Base-by-base conservation (phyloP, 345 rosid species). In the Murraya koenigii region DNA sequence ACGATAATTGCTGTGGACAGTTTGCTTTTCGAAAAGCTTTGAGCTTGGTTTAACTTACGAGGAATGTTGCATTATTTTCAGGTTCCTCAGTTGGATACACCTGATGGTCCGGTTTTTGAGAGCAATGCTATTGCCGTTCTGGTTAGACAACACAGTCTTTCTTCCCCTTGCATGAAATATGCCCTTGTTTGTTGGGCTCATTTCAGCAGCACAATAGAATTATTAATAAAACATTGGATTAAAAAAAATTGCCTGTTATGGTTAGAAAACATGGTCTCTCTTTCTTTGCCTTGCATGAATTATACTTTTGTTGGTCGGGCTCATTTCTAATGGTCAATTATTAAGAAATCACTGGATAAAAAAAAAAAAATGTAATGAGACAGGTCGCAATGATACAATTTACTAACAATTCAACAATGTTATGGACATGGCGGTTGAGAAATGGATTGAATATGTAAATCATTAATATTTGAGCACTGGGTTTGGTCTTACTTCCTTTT, bases 111-210 rank as follows among this genome's bases (percentile, higher is more conserved):
- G 15, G 47, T 97, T 5, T 94, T 91, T 60, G 98, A 97, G 91
- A 97, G 99, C 93, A 97, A 97, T 88, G 95, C 99, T 23, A 94
- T 97, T 67, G 91, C 97, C 91, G 97, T 5, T 94, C 90, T 66
- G 98, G 99, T 97, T 74, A 84, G 81, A 64, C 28, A 32, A 39
- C n/a, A 23, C 58, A 58, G 55, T 28, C 13, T 77, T n/a, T 33
- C n/a, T 1, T 5, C 33, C 14, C 2, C 30, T 0, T 1, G 56
- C 7, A 52, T 52, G 22, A 52, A 17, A 17, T 52, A 52, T 52
- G 2, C 8, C 6, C 56, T 52, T 52, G 19, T 52, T 5, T 4
- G 22, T 52, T 52, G 56, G 56, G 56, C 49, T 44, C 17, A 13
- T 13, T 13, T 44, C 49, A 41, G 10, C 0, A n/a, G 15, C 30